These are phyloP conservation scores for Chalaropsis thielavioides DNA, from an alignment of 2,329 filamentous ascomycete species.

Conservation along the genomic window DNA sequence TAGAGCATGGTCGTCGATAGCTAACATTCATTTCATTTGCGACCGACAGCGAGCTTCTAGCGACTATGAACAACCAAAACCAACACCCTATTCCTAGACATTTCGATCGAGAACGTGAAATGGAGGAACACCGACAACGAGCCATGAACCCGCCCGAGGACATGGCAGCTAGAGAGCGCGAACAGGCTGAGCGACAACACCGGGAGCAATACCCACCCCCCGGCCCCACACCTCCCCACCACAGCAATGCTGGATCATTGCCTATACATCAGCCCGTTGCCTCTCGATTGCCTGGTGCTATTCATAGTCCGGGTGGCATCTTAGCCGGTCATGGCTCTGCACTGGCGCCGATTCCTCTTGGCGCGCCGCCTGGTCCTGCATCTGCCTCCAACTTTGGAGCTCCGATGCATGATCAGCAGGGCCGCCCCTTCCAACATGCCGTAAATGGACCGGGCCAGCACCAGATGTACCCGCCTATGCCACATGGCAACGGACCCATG, in stretches of 20 bases:
- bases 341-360: conserved; percentile 37
- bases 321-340: conserved; percentile 57
- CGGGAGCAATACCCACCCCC: conserved; percentile 53
- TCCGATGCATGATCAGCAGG: conserved; percentile 38
- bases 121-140: conserved; percentile 35
- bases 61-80: conserved; percentile 34
- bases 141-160: conserved; percentile 35
- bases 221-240: conserved; percentile 62
- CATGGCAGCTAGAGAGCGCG: conserved; percentile 31
- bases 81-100: conserved; percentile 28
- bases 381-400: conserved; percentile 37
- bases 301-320: conserved; percentile 83
- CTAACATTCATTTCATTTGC: conserved; percentile 4
- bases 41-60: conserved; percentile 15
- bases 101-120: conserved; percentile 36
- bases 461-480: conserved; percentile 43
- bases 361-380: conserved; percentile 35
- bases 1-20: neutral
- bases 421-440: conserved; percentile 37
- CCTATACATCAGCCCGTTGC: conserved; percentile 92
- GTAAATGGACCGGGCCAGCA: conserved; percentile 34
- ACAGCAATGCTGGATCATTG: conserved; percentile 76
- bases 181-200: conserved; percentile 42
- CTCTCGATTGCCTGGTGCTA: conserved; percentile 61
- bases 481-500: conserved; percentile 36